Evolutionary conservation across 2,329 filamentous ascomycete genomes (phyloP).

Genomic region (Orbilia oligospora): DNA sequence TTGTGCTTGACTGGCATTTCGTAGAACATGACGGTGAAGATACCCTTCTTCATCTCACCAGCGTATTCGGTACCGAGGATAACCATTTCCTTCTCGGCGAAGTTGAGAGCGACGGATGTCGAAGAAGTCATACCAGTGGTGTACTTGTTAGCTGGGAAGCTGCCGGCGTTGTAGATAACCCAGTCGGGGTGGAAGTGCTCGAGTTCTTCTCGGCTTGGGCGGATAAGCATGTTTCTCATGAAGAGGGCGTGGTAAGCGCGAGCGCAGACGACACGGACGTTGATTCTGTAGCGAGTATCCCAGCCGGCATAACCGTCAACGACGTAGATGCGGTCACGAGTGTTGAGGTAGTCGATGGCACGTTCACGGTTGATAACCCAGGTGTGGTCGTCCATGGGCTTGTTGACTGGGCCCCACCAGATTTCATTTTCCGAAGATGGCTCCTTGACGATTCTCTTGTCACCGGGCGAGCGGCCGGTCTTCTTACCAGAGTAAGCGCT

Average conservation of each 20-base stretch:
- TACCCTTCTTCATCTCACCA: constrained; percentile 96
- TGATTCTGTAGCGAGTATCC: constrained; percentile 98
- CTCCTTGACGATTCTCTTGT: constrained; percentile 98
- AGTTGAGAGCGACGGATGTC: constrained; percentile 98
- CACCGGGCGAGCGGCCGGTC: constrained; percentile 94
- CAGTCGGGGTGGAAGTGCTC: constrained; percentile 99
- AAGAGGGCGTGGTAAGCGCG: constrained; percentile 99
- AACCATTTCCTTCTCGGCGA: constrained; percentile 99
- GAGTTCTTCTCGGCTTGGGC: constrained; percentile 89
- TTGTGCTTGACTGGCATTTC: constrained; percentile 99
- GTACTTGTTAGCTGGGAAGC: constrained; percentile 97
- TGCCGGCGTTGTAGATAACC: constrained; percentile 98
- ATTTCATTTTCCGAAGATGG: constrained; percentile 88
- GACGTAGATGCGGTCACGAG: constrained; percentile 97
- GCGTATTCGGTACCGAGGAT: constrained; percentile 99
- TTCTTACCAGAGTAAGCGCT: constrained; percentile 98
- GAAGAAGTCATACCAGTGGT: constrained; percentile 99
- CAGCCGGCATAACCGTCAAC: constrained; percentile 97
- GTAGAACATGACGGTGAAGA: constrained; percentile 99
- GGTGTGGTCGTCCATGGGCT: constrained; percentile 96
- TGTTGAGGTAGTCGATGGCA: constrained; percentile 99
- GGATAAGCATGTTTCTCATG: constrained; percentile 99
- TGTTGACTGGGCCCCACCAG: constrained; percentile 99
- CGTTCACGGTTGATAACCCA: constrained; percentile 99
- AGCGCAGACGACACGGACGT: constrained; percentile 96